Base-by-base conservation (phyloP, 352 stramenopile species). In the Globisporangium emineosum region DNA sequence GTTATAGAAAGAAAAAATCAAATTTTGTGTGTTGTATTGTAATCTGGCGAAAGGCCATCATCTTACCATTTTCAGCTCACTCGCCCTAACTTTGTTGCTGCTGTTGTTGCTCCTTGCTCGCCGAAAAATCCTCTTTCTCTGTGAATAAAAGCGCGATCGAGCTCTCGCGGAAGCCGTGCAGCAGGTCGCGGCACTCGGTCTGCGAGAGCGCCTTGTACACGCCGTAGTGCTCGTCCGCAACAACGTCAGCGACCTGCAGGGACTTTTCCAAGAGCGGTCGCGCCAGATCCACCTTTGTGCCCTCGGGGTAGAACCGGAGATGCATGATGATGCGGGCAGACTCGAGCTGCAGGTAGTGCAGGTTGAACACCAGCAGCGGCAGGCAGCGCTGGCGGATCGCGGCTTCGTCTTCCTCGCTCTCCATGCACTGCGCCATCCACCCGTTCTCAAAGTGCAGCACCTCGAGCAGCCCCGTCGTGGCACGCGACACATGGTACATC, bases 401-500 rank as follows among this genome's bases (percentile, higher is more conserved):
- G 17, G 62, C 64, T 37, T 90, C 78, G 53, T 83, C 79, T 19
- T 69, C 66, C 15, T 70, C 69, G 56, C 81, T 70, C 12, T 75
- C 74, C 25, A 70, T 76, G 55, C 83, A 90, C n/a, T 70, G 58
- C 30, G 75, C 45, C 50, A 93, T 71, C 87, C 87, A 95, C 12
- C 81, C 87, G 25, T 89, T 74, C 61, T 91, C 84, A 65, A 95
- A 95, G 45, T 92, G 81, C 53, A 95, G 72, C 37, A 77, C 83
- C 37, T 90, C 83, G n/a, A 89, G 57, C n/a, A 86, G 73, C 9
- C 73, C 74, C 1, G 70, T 71, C 30, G 72, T 71, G 0, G 84
- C 78, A 4, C 77, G 69, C 12, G 84, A 83, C 12, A 84, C 80
- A 50, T 91, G 81, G 66, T 90, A 89, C 79, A 91, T 91, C 23